phyloP scores from a whole-genome alignment of 345 rosid genomes.

The Mallotus nudiflorus region DNA sequence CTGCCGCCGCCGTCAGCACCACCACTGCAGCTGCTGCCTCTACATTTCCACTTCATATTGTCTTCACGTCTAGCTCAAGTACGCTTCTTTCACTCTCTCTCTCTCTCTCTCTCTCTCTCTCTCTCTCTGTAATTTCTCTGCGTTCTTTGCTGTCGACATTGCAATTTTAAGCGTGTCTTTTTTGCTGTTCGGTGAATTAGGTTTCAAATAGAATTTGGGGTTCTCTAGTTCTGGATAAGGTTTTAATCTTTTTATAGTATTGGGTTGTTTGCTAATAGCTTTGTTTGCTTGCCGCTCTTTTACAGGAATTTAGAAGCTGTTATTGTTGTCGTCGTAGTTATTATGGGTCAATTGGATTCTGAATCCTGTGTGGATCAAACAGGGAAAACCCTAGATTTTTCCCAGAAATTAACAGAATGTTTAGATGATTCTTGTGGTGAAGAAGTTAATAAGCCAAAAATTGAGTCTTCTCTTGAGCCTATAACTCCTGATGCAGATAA shows the following conservation, averaged over 20 bases:
- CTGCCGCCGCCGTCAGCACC: not conserved
- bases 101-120: too few species aligned
- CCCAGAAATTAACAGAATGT: slow-evolving; percentile 9
- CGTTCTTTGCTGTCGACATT: not conserved
- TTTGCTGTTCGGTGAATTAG: not conserved
- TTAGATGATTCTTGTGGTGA: not conserved
- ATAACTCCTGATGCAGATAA: slow-evolving; percentile 41
- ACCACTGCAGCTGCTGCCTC: not conserved
- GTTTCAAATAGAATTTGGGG: not conserved
- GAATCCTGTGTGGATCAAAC: slow-evolving; percentile 13
- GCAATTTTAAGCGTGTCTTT: too few species aligned
- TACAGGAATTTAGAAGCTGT: not conserved
- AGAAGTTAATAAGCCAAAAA: slow-evolving; percentile 11
- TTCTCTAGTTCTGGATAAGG: not conserved
- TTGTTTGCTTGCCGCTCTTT: too few species aligned
- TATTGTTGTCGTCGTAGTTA: not conserved
- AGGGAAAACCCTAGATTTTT: slow-evolving; percentile 2
- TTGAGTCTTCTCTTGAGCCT: slow-evolving; percentile 32
- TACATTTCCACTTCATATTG: not conserved
- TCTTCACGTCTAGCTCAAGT: not conserved
- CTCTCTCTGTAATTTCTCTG: not conserved
- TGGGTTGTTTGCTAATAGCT: too few species aligned
- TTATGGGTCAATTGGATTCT: slow-evolving; percentile 27
- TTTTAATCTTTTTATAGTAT: not conserved
- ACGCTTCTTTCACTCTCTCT: too few species aligned